Evolutionary conservation across 2,329 filamentous ascomycete genomes (phyloP).

Genomic region (Xylaria sp.): DNA sequence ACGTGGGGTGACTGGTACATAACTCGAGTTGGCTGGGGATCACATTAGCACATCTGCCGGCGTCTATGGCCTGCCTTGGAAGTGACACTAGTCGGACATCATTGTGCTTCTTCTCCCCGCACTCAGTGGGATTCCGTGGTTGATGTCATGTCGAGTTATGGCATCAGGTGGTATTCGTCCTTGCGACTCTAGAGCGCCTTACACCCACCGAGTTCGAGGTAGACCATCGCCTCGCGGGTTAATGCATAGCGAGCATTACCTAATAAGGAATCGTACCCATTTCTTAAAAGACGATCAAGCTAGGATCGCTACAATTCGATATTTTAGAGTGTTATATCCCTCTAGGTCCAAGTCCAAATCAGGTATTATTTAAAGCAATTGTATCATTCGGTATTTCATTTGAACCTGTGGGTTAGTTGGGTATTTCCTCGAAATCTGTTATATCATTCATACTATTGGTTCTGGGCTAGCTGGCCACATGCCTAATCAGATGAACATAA

Average conservation of each 20-base stretch:
- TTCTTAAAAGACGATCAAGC: too few relatives aligned
- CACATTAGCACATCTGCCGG: neutral
- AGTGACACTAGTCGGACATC: neutral
- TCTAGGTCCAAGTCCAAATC: too few relatives aligned
- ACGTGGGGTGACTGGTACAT: too few relatives aligned
- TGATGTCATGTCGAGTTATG: neutral
- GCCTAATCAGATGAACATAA: too few relatives aligned
- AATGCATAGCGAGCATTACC: constrained; percentile 19
- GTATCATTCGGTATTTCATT: too few relatives aligned
- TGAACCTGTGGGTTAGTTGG: too few relatives aligned
- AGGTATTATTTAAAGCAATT: too few relatives aligned
- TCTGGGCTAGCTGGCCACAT: too few relatives aligned
- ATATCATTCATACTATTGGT: too few relatives aligned
- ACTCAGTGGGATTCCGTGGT: neutral
- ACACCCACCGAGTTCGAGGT: neutral
- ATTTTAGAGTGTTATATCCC: too few relatives aligned
- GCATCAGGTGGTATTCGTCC: neutral
- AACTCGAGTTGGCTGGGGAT: constrained; percentile 7
- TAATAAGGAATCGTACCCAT: neutral
- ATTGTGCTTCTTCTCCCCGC: neutral
- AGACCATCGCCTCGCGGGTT: constrained; percentile 18
- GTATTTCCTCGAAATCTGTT: too few relatives aligned
- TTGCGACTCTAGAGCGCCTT: neutral
- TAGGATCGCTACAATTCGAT: too few relatives aligned
- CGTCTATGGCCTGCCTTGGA: neutral